phyloP scores from a whole-genome alignment of 257 asterid species.

The Eucommia ulmoides region DNA sequence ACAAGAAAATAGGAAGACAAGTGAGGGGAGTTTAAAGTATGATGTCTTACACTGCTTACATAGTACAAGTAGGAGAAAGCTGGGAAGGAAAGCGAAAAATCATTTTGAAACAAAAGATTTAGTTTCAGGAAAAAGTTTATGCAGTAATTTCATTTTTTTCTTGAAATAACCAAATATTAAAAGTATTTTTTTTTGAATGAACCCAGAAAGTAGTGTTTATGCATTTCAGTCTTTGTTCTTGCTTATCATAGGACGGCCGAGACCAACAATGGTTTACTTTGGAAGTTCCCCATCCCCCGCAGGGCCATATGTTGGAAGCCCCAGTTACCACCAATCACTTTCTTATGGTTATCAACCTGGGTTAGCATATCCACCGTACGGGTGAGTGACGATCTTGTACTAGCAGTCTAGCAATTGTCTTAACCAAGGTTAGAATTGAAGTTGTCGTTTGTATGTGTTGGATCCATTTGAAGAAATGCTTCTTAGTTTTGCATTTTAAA shows the following conservation, averaged over 20 bases:
- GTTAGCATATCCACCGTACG: constrained; percentile 13
- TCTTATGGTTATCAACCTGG: no score
- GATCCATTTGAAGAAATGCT: constrained; percentile 9
- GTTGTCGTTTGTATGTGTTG: not conserved
- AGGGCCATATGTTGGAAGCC: constrained; percentile 12
- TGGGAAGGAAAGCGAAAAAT: not conserved
- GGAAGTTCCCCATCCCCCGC: constrained; percentile 10
- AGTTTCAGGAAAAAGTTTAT: not conserved
- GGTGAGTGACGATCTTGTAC: constrained; percentile 7
- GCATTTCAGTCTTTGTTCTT: not conserved
- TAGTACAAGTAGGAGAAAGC: not conserved
- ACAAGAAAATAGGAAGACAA: no score
- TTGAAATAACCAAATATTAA: no score
- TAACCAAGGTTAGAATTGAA: not conserved
- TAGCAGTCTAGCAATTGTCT: not conserved
- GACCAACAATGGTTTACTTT: constrained; percentile 7
- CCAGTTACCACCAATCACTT: constrained; percentile 12
- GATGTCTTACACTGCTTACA: no score
- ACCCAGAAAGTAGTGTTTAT: no score
- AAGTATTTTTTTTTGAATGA: no score
- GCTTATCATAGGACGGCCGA: constrained; percentile 11
- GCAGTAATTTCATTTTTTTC: not conserved
- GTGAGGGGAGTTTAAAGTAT: no score
- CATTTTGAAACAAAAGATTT: not conserved
- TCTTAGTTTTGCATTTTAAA: constrained; percentile 6